These are phyloP conservation scores for Lathyrus aphaca DNA, from an alignment of 306 rosid genomes.

Conservation along the genomic window DNA sequence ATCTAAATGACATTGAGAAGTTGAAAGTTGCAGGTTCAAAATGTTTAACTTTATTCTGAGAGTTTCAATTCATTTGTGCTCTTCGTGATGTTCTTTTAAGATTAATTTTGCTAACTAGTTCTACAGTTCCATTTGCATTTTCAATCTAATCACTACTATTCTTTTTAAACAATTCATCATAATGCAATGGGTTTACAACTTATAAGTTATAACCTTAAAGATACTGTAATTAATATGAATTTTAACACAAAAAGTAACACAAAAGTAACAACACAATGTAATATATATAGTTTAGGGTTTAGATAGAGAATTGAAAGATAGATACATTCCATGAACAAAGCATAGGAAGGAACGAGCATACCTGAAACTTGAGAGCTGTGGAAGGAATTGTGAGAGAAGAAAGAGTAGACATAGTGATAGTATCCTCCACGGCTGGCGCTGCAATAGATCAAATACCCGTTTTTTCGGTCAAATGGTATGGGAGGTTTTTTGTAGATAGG, in stretches of 20 bases:
- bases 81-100: background rate
- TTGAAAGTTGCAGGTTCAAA: too few relatives aligned
- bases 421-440: background rate
- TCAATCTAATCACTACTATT: background rate
- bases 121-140: background rate
- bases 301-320: background rate
- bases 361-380: conserved; percentile 39
- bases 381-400: conserved; percentile 51
- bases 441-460: background rate
- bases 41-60: too few relatives aligned
- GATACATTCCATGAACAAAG: too few relatives aligned
- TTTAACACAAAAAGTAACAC: background rate
- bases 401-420: conserved; percentile 44
- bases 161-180: background rate
- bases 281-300: background rate
- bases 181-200: background rate
- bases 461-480: background rate
- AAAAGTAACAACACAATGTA: too few relatives aligned
- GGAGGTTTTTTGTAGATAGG: background rate
- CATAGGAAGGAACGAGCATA: conserved; percentile 11
- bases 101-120: background rate
- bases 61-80: background rate
- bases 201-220: background rate
- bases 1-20: too few relatives aligned
- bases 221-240: background rate